Evolutionary conservation across 495 filamentous ascomycete genomes (phyloP), one percentile per base, ranked within the genome.

Genomic region (Neohortaea acidophila): DNA sequence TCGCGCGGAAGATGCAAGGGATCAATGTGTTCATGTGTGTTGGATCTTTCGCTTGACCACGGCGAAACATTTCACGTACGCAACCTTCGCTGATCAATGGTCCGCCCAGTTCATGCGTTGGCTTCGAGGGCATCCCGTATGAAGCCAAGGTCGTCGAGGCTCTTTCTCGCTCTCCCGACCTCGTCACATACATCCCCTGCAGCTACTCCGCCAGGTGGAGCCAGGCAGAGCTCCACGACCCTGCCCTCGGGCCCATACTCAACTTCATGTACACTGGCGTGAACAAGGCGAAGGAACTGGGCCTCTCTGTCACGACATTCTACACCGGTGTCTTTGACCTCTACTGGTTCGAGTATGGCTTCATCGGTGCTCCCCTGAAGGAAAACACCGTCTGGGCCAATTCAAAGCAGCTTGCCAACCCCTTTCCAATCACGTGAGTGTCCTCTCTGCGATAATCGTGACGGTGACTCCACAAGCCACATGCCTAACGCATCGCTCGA

Each of bases 301-400:
- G 13, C 5, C 9, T 36, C 22, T 14, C 15, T 4, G 19, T 36
- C 14, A 36, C 33, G 21, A 11, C 36, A 10, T n/a, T 38, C 12
- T 38, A 9, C 21, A 38, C 36, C 7, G 36, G 21, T 4, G 36
- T 38, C 19, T 38, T 38, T 14, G 20, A 27, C 19, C 5, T 27
- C 12, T 38, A 27, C 11, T 25, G n/a, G 15, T 36, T 36, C 20
- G 4, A 4, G 9, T 26, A 9, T 17, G 21, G 36, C 7, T 38
- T 24, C 23, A n/a, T 38, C 21, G 21, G 36, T 23, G 4, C 21
- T 11, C 21, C n/a, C 7, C 4, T 27, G 11, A 27, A 27, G 36
- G 9, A 27, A 23, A 25, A 38, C 14, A 15, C 18, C 5, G n/a
- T 25, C 10, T 27, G 36, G 36, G 36, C 23, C 12, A 24, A 38